Evolutionary conservation across 768 basidiomycete species (phyloP).

Genomic region (Clavulina sp.): DNA sequence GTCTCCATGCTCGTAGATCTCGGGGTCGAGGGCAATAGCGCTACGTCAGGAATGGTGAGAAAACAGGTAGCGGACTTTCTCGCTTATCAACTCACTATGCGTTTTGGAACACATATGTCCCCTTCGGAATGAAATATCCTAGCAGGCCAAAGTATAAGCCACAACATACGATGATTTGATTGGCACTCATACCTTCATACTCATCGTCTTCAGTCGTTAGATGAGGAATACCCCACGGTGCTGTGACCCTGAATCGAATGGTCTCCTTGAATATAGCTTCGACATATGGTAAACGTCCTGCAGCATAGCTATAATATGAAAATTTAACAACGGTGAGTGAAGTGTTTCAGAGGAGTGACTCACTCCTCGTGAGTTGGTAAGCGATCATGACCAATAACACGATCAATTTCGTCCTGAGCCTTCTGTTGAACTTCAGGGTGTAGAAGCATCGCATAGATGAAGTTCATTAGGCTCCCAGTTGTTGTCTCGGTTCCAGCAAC

Average conservation of each 20-base stretch:
- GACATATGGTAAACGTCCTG: conserved; percentile 19
- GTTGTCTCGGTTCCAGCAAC: too few relatives aligned
- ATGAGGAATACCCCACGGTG: conserved; percentile 26
- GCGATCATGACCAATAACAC: conserved; percentile 17
- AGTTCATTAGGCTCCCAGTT: too few relatives aligned
- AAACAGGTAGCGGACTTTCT: background rate
- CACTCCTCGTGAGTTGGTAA: conserved; percentile 20
- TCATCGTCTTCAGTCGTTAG: background rate
- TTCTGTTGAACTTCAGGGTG: conserved; percentile 14
- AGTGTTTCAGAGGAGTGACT: conserved; percentile 7
- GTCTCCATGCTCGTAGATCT: background rate
- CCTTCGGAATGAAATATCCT: background rate
- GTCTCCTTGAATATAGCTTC: conserved; percentile 20
- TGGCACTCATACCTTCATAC: background rate
- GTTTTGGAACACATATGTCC: background rate
- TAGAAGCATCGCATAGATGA: too few relatives aligned
- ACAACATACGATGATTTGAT: background rate
- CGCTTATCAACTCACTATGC: background rate
- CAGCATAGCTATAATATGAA: background rate
- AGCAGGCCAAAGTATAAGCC: background rate
- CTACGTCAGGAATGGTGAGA: background rate
- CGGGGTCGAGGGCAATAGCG: background rate
- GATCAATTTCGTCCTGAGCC: conserved; percentile 20
- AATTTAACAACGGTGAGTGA: background rate
- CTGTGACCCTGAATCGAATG: conserved; percentile 18